Base-by-base conservation (phyloP, 2,329 filamentous ascomycete species). In the Diaporthe sp. region DNA sequence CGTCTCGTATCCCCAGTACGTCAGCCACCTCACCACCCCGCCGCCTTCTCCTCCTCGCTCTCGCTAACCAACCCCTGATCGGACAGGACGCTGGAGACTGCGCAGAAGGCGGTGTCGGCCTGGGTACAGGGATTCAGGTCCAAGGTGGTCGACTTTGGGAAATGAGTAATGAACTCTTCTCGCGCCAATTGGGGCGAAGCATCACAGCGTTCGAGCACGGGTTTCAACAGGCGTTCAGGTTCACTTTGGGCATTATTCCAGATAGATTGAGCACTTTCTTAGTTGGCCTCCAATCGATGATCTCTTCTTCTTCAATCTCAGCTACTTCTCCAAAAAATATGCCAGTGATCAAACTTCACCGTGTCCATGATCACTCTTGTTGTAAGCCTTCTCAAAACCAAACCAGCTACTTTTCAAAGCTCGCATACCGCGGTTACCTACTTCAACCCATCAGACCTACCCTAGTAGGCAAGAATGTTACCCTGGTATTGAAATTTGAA, bases 61-160 rank as follows among this genome's bases (percentile, higher is more conserved):
- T 22, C 1, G 22, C 70, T 61, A 51, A 51, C 9, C n/a, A 22
- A 13, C 39, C 25, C 34, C 55, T 51, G 31, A 25, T 44, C 25
- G 20, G 12, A 17, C 12, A 57, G 47, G 60, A 28, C 47, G 20
- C 6, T 44, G 17, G 80, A 80, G 70, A 74, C 78, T 31, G 76
- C 78, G 20, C 76, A 78, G n/a, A 78, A 79, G 4, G 80, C 81
- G 68, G 74, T 83, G 28, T 81, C 83, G 73, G 83, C 84, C 4
- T 85, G 82, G 74, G 47, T 47, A 37, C 71, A 65, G 10, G 37
- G 25, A 7, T 65, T 65, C 37, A 55, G 58, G 28, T 55, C 58
- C 25, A 65, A 53, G 31, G 12, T 73, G 47, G 47, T 73, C 34
- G 58, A 57, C 49, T 53, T 65, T 51, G 49, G 58, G 2, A 44